These are phyloP conservation scores for Chrysosporium keratinophilum DNA, from an alignment of 2,329 filamentous ascomycete species.

Conservation along the genomic window DNA sequence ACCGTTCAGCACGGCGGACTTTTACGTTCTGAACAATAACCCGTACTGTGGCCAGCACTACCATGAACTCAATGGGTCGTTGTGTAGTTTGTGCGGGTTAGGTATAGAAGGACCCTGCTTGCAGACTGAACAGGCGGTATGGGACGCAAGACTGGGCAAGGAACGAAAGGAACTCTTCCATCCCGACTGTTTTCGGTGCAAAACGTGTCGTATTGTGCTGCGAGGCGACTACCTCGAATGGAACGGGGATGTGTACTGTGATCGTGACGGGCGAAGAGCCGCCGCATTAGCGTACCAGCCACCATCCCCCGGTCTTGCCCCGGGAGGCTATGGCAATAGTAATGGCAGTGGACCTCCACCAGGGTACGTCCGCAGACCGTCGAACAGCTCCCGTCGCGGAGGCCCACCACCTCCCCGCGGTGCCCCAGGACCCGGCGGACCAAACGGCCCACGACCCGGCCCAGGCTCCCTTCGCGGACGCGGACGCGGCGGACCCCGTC, in stretches of 20 bases:
- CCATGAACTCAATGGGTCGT: constrained; percentile 76
- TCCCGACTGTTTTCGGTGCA: constrained; percentile 73
- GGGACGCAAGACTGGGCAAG: constrained; percentile 4
- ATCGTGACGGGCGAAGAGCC: constrained; percentile 66
- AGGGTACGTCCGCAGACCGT: constrained; percentile 18
- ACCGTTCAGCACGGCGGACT: constrained; percentile 77
- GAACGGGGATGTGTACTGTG: constrained; percentile 68
- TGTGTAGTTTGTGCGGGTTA: constrained; percentile 66
- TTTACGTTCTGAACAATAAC: constrained; percentile 78
- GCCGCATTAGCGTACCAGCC: constrained; percentile 31
- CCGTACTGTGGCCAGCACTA: constrained; percentile 92
- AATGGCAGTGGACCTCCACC: constrained; percentile 18
- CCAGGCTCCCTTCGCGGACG: neutral
- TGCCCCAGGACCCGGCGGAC: constrained; percentile 3
- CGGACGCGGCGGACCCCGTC: neutral
- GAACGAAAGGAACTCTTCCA: constrained; percentile 62
- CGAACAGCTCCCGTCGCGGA: neutral
- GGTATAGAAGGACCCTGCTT: constrained; percentile 93
- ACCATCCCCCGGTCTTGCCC: constrained; percentile 14
- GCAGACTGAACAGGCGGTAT: constrained; percentile 53
- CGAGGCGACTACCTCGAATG: constrained; percentile 87
- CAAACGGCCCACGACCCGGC: constrained; percentile 9
- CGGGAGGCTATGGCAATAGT: constrained; percentile 5
- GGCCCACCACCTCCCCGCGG: constrained; percentile 13
- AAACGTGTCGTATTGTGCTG: constrained; percentile 59